phyloP scores from a whole-genome alignment of 176 grass and related monocot species.

The Oryza coarctata region DNA sequence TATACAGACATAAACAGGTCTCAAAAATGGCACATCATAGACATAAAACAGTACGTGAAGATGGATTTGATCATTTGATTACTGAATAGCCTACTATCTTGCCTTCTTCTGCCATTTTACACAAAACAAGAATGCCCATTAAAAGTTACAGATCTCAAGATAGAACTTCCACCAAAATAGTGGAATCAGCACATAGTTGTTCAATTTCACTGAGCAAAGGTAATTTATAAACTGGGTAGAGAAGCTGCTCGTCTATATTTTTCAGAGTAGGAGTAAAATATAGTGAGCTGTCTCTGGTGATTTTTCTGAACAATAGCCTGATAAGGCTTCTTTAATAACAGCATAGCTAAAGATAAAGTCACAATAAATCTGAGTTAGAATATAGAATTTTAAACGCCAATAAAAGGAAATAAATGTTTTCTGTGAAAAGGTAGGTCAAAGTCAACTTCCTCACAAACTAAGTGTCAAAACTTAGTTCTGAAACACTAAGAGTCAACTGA shows the following conservation, averaged over 20 bases:
- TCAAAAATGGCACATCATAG: slow-evolving; percentile 12
- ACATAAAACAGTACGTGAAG: background rate
- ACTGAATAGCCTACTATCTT: background rate
- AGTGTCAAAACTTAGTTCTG: too few species aligned
- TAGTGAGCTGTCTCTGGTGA: background rate
- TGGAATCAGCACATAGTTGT: background rate
- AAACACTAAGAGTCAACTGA: too few species aligned
- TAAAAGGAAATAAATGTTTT: background rate
- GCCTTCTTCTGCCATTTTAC: background rate
- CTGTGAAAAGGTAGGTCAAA: slow-evolving; percentile 10
- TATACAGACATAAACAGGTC: slow-evolving; percentile 9
- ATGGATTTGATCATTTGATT: slow-evolving; percentile 14
- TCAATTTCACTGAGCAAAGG: background rate
- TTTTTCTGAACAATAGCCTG: background rate
- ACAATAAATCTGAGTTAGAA: background rate
- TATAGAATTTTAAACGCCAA: background rate
- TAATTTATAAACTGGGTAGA: background rate
- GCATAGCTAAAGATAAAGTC: background rate
- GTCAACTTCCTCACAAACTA: slow-evolving; percentile 11
- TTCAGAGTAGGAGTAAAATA: background rate
- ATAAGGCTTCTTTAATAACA: background rate
- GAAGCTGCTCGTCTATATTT: background rate
- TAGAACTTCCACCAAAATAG: background rate
- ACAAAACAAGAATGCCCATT: background rate
- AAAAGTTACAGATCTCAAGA: slow-evolving; percentile 20